A percentile compares a stretch with the other conserved stretches of the same genome.
These are phyloP conservation scores for Pichia sp. DNA, from an alignment of 1,139 yeast species.

Conservation along the genomic window DNA sequence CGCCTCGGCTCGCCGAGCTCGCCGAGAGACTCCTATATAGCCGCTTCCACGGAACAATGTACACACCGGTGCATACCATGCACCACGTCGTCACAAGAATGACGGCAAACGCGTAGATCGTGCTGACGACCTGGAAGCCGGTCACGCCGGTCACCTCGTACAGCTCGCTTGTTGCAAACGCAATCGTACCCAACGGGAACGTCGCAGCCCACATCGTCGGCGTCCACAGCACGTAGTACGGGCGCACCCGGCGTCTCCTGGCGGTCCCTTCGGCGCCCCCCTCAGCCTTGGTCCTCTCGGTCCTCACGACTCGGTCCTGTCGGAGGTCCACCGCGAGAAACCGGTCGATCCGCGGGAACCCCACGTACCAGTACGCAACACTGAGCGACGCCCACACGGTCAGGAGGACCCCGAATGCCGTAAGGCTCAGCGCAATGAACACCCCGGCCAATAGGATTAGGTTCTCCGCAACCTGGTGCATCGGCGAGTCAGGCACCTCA, in stretches of 20 bases:
- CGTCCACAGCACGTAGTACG: conserved; percentile 36
- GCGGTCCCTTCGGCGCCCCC: not conserved
- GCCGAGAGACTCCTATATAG: not conserved
- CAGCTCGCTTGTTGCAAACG: conserved; percentile 53
- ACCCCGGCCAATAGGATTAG: conserved; percentile 19
- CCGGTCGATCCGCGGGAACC: conserved; percentile 23
- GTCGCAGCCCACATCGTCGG: conserved; percentile 83
- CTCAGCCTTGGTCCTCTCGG: no score
- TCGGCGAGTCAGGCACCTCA: not conserved
- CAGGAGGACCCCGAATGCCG: conserved; percentile 52
- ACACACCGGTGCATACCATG: conserved; percentile 32
- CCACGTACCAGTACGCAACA: conserved; percentile 35
- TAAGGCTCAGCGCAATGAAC: conserved; percentile 42
- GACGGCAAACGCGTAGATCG: conserved; percentile 52
- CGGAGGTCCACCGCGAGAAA: not conserved
- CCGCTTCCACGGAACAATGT: conserved; percentile 29
- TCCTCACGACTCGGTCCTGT: not conserved
- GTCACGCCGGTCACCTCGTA: conserved; percentile 41
- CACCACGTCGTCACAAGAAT: conserved; percentile 38
- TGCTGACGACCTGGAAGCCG: conserved; percentile 55
- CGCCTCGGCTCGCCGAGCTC: not conserved
- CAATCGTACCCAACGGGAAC: conserved; percentile 86
- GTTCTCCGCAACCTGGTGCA: conserved; percentile 20
- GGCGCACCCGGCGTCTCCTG: not conserved
- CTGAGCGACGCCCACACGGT: conserved; percentile 51